Evolutionary conservation across 2,329 filamentous ascomycete genomes (phyloP).

Genomic region (Ophiostoma australiae): DNA sequence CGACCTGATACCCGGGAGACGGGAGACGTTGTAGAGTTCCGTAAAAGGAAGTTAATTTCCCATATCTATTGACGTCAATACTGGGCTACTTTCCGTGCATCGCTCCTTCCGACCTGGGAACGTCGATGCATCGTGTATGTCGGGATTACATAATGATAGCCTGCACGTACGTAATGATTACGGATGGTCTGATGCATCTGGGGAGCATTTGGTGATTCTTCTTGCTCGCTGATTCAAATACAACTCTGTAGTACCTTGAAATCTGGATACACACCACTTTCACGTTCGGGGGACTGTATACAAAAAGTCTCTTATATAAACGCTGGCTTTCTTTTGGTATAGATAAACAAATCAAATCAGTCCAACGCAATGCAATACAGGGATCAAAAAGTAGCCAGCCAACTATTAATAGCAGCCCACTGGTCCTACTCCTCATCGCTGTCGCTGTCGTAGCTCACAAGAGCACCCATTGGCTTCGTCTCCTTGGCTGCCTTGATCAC

Average conservation of each 20-base stretch:
- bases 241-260: neutral
- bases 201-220: neutral
- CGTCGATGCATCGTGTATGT: neutral
- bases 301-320: neutral
- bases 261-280: neutral
- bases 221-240: neutral
- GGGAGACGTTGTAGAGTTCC: neutral
- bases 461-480: constrained; percentile 56
- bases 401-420: neutral
- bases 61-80: neutral
- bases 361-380: neutral
- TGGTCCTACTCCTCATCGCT: constrained; percentile 31
- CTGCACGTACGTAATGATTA: neutral
- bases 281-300: neutral
- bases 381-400: neutral
- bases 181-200: neutral
- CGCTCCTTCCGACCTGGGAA: neutral
- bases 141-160: neutral
- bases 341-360: neutral
- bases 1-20: neutral
- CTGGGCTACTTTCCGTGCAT: neutral
- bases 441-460: constrained; percentile 88
- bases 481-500: constrained; percentile 52
- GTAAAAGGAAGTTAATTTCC: neutral
- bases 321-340: constrained; percentile 6